Evolutionary conservation across 805 yeast genomes (phyloP), one percentile per base, ranked within the genome.

Genomic region (Monosporozyma siamensis): DNA sequence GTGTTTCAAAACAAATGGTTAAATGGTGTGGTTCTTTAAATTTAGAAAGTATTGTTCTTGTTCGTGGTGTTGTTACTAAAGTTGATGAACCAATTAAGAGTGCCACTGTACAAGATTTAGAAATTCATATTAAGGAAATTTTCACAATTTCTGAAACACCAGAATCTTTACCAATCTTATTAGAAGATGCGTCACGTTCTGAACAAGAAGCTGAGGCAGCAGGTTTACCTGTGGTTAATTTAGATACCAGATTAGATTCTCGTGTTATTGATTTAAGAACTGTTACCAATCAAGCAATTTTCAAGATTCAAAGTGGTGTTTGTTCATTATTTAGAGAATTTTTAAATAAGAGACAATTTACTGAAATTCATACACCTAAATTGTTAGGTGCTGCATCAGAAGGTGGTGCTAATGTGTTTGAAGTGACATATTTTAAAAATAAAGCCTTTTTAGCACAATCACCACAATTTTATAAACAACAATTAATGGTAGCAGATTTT

Each of bases 381-480:
- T 71, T 92, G 54, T 76, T 90, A 58, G 95, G 94, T 54, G 87
- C 97, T 32, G 84, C 98, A 32, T 83, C 95, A 48, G 99, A 92
- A 72, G 96, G 97, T 67, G 99, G 99, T 53, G 78, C 97, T 45
- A 90, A 87, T 64, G 97, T 92, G 38, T 92, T 92, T 68, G 94
- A 88, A 67, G 83, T 92, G 46, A 72, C 83, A 35, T 92, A 92
- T 68, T 92, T 92, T 77, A 90, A 90, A 65, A 38, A 41, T 10
- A 80, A 82, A 48, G 97, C 97, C 6, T 92, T 75, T 66, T 70
- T 92, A 63, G 98, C 99, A 14, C 99, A 92, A 72, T 86, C 96
- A 32, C 99, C 99, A 39, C 99, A 92, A 72, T 76, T 92, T 53
- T 86, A 92, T 74, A 92, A 92, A 72, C 97, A 92, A 71, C 95